Evolutionary conservation across 2,329 filamentous ascomycete genomes (phyloP).

Genomic region (Capronia americana): DNA sequence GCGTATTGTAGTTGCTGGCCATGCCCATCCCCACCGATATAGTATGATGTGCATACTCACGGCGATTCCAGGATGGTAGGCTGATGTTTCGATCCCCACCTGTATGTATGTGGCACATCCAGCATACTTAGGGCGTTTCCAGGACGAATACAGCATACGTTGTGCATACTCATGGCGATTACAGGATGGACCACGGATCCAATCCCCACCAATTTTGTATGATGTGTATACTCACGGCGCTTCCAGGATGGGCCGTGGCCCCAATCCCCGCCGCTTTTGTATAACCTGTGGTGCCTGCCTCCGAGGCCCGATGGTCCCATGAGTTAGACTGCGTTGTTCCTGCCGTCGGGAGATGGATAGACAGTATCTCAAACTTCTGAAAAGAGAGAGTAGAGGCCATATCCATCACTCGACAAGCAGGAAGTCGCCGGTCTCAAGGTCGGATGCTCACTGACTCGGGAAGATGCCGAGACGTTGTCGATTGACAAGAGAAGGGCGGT

Average conservation of each 20-base stretch:
- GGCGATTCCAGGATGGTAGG: not conserved
- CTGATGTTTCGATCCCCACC: not conserved
- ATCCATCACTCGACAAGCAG: not conserved
- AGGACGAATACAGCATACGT: not conserved
- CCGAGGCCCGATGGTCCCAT: not conserved
- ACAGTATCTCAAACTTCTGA: conserved; percentile 4
- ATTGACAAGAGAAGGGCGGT: not conserved
- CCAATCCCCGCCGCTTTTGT: not conserved
- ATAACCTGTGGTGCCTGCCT: not conserved
- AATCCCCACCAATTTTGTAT: conserved; percentile 1
- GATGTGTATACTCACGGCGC: not conserved
- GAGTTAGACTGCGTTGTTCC: conserved; percentile 1
- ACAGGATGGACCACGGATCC: not conserved
- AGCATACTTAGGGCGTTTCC: not conserved
- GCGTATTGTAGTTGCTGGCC: not conserved
- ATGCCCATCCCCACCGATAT: not conserved
- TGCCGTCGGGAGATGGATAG: not conserved
- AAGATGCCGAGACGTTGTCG: not conserved
- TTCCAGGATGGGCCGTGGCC: not conserved
- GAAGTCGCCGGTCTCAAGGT: not conserved
- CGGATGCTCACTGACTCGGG: not conserved
- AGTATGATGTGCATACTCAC: not conserved
- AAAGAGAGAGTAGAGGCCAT: conserved; percentile 6
- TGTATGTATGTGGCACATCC: not conserved
- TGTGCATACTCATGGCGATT: conserved; percentile 5